These are phyloP conservation scores for Geotrichum reessii DNA, from an alignment of 1,139 yeast genomes.

Conservation along the genomic window DNA sequence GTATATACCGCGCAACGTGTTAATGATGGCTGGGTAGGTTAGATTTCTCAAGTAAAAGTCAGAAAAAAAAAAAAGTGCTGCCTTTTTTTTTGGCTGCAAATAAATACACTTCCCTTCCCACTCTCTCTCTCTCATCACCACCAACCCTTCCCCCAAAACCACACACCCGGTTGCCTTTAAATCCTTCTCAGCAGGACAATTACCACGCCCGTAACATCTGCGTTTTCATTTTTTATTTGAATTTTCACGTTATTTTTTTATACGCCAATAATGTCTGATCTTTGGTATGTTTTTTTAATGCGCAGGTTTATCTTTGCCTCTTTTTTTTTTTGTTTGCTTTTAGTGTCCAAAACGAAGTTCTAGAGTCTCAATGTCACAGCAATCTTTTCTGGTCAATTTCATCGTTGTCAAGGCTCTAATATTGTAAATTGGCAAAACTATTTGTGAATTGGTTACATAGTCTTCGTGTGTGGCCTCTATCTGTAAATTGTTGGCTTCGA, in stretches of 20 bases:
- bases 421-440: background rate
- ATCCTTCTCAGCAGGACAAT: background rate
- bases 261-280: constrained; percentile 18
- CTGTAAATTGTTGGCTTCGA: background rate
- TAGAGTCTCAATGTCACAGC: background rate
- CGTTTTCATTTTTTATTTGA: background rate
- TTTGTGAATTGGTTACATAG: background rate
- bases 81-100: background rate
- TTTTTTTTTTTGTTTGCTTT: background rate
- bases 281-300: constrained; percentile 22
- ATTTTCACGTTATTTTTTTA: background rate
- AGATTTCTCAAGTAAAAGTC: background rate
- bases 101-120: background rate
- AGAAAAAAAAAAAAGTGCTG: background rate
- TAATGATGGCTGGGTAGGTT: background rate
- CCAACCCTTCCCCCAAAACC: background rate
- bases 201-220: background rate
- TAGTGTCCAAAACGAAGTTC: background rate
- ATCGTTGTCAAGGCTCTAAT: background rate
- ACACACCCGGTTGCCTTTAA: background rate
- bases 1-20: background rate
- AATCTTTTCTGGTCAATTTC: background rate
- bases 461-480: background rate
- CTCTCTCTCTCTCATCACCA: background rate
- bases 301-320: background rate